phyloP scores from a whole-genome alignment of 2,329 filamentous ascomycete genomes.

The Sporothrix globosa region DNA sequence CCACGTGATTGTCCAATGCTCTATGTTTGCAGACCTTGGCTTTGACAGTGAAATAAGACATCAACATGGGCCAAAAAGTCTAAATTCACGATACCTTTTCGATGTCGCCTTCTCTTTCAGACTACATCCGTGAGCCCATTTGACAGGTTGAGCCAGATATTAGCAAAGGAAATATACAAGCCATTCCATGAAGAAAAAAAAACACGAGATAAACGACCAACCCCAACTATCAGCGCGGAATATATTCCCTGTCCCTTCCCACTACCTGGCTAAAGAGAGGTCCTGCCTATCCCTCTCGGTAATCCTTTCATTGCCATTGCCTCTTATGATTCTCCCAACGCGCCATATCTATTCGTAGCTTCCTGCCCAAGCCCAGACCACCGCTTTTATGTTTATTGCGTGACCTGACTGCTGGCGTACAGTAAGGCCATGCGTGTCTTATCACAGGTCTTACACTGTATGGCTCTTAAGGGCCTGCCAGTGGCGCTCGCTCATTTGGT shows the following conservation, averaged over 20 bases:
- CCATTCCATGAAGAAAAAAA: neutral
- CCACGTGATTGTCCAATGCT: slow-evolving; percentile 2
- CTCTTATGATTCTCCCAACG: neutral
- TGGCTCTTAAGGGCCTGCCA: neutral
- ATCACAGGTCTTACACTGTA: neutral
- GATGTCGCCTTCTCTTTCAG: neutral
- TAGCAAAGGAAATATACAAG: neutral
- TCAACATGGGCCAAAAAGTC: neutral
- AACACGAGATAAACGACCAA: neutral
- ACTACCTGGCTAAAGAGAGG: neutral
- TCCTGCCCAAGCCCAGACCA: neutral
- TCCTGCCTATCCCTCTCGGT: neutral
- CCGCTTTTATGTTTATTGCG: neutral
- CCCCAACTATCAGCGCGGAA: neutral
- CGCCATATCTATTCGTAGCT: neutral
- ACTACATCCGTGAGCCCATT: neutral
- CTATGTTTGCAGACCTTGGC: neutral
- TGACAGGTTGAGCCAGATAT: neutral
- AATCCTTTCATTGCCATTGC: neutral
- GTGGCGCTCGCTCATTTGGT: neutral
- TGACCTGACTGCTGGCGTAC: neutral
- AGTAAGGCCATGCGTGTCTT: neutral
- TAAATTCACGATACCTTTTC: neutral
- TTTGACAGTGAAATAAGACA: neutral
- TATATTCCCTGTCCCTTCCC: neutral